These are phyloP conservation scores for Arabidopsis lyrata DNA, from an alignment of 441 rosid species.

Conservation along the genomic window DNA sequence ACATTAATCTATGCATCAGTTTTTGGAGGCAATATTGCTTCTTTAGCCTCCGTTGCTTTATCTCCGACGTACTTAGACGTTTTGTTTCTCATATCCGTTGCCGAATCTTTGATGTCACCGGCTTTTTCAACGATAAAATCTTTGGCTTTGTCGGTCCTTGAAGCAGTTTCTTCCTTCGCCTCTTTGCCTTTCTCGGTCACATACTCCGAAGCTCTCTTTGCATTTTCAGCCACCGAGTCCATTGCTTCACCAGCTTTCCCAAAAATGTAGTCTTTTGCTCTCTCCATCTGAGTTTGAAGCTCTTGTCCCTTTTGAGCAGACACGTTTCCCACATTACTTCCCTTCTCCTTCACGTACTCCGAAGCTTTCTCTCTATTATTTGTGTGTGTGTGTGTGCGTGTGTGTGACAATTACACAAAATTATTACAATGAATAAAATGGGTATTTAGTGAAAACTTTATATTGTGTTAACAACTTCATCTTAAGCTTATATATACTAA, in stretches of 20 bases:
- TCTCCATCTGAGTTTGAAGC: conserved; percentile 34
- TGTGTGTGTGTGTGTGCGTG: not conserved
- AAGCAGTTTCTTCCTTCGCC: conserved; percentile 29
- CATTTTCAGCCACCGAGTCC: conserved; percentile 39
- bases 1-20: not conserved
- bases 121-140: conserved; percentile 36
- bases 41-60: conserved; percentile 37
- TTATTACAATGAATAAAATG: conserved; percentile 6
- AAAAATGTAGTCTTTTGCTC: conserved; percentile 34
- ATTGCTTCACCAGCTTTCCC: conserved; percentile 42
- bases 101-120: conserved; percentile 23
- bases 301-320: conserved; percentile 39
- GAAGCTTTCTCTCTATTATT: conserved; percentile 37
- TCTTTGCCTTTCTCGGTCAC: conserved; percentile 38
- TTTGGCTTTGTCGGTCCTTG: conserved; percentile 33
- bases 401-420: conserved; percentile 4
- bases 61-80: conserved; percentile 36
- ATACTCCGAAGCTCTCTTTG: conserved; percentile 35
- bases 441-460: no score
- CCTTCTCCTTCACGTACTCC: conserved; percentile 39
- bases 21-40: conserved; percentile 39
- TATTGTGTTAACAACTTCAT: not conserved
- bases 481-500: no score
- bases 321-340: conserved; percentile 27
- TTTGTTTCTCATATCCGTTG: conserved; percentile 26